phyloP scores from a whole-genome alignment of 345 rosid genomes.

The Eucalyptus pauciflora region DNA sequence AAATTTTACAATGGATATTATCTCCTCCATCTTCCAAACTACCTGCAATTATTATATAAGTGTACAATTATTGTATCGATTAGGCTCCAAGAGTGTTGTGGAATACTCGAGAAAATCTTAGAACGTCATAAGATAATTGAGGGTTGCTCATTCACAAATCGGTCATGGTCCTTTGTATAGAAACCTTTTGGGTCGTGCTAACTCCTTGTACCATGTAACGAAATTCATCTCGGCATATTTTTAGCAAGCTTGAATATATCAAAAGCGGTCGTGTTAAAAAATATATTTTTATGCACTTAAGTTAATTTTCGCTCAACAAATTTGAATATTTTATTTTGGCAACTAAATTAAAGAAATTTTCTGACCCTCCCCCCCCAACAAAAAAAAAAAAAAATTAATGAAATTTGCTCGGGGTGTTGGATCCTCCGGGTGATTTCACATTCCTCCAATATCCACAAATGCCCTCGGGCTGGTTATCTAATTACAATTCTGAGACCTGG shows the following conservation, averaged over 20 bases:
- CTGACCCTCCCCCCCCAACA: no score
- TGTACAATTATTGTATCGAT: fast-evolving
- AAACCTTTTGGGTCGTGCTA: fast-evolving
- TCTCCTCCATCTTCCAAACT: fast-evolving
- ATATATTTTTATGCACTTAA: not conserved
- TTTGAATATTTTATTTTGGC: not conserved
- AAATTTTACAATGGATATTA: fast-evolving
- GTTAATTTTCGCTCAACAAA: not conserved
- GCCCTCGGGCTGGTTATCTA: not conserved
- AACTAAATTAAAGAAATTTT: no score
- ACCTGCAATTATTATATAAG: fast-evolving
- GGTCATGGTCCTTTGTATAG: fast-evolving
- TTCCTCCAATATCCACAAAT: fast-evolving
- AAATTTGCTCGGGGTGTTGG: not conserved
- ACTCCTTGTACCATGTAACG: not conserved
- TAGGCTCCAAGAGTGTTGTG: fast-evolving
- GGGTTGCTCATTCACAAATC: not conserved
- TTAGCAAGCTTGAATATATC: no score
- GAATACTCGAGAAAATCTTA: fast-evolving
- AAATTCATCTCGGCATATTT: fast-evolving
- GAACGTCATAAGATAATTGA: fast-evolving
- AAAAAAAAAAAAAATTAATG: no score
- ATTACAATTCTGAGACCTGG: not conserved
- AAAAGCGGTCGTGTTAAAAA: fast-evolving
- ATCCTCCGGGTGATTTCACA: not conserved